Conservation (phyloP, 129 eudicot genomes). For the Centella asiatica region DNA sequence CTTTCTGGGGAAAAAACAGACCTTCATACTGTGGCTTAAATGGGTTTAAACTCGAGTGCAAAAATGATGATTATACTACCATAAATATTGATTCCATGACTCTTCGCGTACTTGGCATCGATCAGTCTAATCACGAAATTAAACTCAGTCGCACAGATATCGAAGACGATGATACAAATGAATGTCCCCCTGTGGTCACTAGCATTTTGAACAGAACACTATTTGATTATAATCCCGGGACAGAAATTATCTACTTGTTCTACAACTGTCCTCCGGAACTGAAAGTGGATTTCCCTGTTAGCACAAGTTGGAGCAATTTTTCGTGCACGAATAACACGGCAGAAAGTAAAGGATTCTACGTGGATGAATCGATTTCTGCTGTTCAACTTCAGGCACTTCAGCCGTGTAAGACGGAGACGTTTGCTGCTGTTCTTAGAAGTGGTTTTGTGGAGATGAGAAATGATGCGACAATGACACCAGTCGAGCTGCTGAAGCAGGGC, state of each 20-base stretch:
- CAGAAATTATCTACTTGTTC: not conserved
- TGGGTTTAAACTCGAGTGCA: conserved; percentile 23
- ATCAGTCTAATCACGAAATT: not conserved
- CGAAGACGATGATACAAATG: not conserved
- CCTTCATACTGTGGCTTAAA: conserved; percentile 22
- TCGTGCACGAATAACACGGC: not conserved
- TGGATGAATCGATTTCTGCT: not conserved
- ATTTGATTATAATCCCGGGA: not conserved
- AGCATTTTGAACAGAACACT: not conserved
- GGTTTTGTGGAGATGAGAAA: not conserved
- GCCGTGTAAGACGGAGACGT: not conserved
- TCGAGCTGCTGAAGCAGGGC: conserved; percentile 6
- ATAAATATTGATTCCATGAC: conserved; percentile 11
- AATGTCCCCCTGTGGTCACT: conserved; percentile 1
- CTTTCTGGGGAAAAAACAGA: conserved; percentile 24
- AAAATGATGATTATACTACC: not conserved
- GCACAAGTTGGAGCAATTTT: not conserved
- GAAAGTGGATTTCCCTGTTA: not conserved
- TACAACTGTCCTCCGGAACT: not conserved
- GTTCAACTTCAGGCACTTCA: not conserved
- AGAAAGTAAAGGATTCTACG: conserved; percentile 3
- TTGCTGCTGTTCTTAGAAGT: not conserved
- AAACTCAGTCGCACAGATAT: not conserved
- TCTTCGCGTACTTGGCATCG: conserved; percentile 18
- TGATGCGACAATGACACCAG: not conserved